Evolutionary conservation across 1,284 basidiomycete species (phyloP).

Genomic region (Coniferiporia weirii): DNA sequence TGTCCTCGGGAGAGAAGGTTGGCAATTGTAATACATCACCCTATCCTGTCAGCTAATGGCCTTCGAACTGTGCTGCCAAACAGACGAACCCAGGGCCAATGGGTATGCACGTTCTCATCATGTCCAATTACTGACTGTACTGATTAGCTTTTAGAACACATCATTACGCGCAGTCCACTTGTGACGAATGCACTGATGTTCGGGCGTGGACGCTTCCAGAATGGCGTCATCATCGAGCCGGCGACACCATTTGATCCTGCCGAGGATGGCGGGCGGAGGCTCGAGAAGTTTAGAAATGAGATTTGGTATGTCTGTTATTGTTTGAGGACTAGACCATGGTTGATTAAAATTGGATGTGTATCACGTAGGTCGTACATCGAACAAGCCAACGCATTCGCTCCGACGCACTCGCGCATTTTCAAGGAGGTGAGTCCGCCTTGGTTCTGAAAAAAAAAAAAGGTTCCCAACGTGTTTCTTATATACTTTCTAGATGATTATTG

Average conservation of each 20-base stretch:
- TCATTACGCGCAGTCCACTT: slow-evolving; percentile 16
- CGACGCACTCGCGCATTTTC: slow-evolving; percentile 26
- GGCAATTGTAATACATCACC: slow-evolving; percentile 4
- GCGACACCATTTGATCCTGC: slow-evolving; percentile 2
- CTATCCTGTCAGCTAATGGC: neutral
- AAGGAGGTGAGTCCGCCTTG: slow-evolving; percentile 23
- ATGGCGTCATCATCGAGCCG: slow-evolving; percentile 22
- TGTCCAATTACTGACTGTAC: neutral
- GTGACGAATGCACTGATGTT: slow-evolving; percentile 20
- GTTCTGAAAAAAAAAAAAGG: neutral
- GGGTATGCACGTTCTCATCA: neutral
- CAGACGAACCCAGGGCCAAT: slow-evolving; percentile 26
- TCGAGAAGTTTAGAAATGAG: slow-evolving; percentile 19
- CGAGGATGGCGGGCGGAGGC: slow-evolving; percentile 9
- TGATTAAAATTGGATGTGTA: neutral
- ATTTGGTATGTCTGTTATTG: slow-evolving; percentile 20
- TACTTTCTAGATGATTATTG: slow-evolving; percentile 27
- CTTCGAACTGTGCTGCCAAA: neutral
- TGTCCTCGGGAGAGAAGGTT: slow-evolving; percentile 27
- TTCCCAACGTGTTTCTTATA: neutral
- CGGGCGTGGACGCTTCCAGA: slow-evolving; percentile 19
- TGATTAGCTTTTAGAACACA: slow-evolving; percentile 9
- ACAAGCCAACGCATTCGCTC: slow-evolving; percentile 25
- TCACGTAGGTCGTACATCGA: slow-evolving; percentile 22
- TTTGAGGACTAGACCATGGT: neutral